Conservation (phyloP, 1,139 yeast species). For the Saccharomyces hybrid region DNA sequence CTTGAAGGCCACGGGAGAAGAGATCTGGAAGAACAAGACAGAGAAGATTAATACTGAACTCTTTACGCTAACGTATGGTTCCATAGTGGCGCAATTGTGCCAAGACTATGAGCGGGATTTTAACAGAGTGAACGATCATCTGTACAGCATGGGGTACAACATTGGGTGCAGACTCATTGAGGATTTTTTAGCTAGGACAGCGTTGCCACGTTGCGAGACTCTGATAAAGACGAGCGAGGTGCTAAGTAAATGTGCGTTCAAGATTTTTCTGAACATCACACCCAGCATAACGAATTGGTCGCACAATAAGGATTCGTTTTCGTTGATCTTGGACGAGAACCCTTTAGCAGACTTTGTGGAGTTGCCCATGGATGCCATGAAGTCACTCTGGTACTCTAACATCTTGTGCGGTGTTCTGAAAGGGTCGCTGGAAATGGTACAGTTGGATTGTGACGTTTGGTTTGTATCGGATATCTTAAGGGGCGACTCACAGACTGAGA, state of each 20-base stretch:
- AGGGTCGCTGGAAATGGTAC: slow-evolving; percentile 95
- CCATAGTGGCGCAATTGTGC: slow-evolving; percentile 88
- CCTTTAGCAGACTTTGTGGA: slow-evolving; percentile 95
- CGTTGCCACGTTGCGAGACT: slow-evolving; percentile 68
- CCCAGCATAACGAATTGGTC: slow-evolving; percentile 78
- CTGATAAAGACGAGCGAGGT: slow-evolving; percentile 86
- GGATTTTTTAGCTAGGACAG: slow-evolving; percentile 84
- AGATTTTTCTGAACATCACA: slow-evolving; percentile 72
- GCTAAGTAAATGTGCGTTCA: slow-evolving; percentile 79
- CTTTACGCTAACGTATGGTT: slow-evolving; percentile 87
- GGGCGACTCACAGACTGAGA: slow-evolving; percentile 78
- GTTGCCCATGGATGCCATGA: slow-evolving; percentile 64
- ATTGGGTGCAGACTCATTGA: slow-evolving; percentile 88
- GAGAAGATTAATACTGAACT: slow-evolving; percentile 90
- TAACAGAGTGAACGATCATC: slow-evolving; percentile 67
- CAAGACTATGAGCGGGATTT: slow-evolving; percentile 75
- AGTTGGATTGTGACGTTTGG: slow-evolving; percentile 76
- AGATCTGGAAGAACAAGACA: slow-evolving; percentile 81
- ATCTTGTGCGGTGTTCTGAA: slow-evolving; percentile 81
- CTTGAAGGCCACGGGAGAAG: slow-evolving; percentile 63
- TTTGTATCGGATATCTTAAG: slow-evolving; percentile 75
- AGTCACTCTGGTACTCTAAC: slow-evolving; percentile 87
- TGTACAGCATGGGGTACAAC: slow-evolving; percentile 91
- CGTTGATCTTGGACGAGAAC: slow-evolving; percentile 69
- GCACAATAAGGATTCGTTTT: slow-evolving; percentile 63